Evolutionary conservation across 371 early-diverging fungal genomes (phyloP).

Genomic region (Mortierella polycephala): DNA sequence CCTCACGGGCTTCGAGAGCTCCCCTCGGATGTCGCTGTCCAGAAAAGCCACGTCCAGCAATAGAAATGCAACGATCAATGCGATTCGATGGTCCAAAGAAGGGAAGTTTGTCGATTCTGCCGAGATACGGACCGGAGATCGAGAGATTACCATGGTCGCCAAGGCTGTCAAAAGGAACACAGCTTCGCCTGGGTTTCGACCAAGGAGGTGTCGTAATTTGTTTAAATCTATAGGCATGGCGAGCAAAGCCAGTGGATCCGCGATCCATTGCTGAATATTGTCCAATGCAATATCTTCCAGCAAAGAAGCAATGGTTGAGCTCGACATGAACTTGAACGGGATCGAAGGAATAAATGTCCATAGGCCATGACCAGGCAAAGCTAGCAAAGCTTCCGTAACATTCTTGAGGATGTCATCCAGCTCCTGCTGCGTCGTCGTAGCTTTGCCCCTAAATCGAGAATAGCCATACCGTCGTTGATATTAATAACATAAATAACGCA

Average conservation of each 20-base stretch:
- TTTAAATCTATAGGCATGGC: constrained; percentile 31
- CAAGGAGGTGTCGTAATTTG: constrained; percentile 44
- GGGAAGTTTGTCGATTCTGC: neutral
- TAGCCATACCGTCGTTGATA: too few species aligned
- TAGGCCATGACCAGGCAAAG: constrained; percentile 40
- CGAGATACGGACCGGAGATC: neutral
- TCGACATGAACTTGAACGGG: constrained; percentile 61
- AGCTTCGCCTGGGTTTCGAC: constrained; percentile 30
- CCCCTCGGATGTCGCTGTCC: constrained; percentile 54
- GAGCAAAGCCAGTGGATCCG: constrained; percentile 16
- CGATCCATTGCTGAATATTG: constrained; percentile 23
- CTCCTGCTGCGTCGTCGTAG: constrained; percentile 17
- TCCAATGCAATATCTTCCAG: constrained; percentile 39
- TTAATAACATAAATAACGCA: neutral
- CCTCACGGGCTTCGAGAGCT: constrained; percentile 64
- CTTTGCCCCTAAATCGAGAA: constrained; percentile 7
- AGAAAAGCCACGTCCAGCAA: constrained; percentile 62
- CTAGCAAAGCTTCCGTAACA: constrained; percentile 37
- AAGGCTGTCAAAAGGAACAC: constrained; percentile 46
- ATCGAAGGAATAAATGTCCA: constrained; percentile 64
- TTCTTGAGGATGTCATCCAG: constrained; percentile 23
- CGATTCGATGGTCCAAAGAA: constrained; percentile 21
- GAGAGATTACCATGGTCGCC: constrained; percentile 23
- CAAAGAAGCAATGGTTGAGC: constrained; percentile 53
- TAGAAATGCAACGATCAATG: constrained; percentile 56